Evolutionary conservation across 345 rosid genomes (phyloP), one percentile per base, ranked within the genome.

Genomic region (Excoecaria cochinchinensis): DNA sequence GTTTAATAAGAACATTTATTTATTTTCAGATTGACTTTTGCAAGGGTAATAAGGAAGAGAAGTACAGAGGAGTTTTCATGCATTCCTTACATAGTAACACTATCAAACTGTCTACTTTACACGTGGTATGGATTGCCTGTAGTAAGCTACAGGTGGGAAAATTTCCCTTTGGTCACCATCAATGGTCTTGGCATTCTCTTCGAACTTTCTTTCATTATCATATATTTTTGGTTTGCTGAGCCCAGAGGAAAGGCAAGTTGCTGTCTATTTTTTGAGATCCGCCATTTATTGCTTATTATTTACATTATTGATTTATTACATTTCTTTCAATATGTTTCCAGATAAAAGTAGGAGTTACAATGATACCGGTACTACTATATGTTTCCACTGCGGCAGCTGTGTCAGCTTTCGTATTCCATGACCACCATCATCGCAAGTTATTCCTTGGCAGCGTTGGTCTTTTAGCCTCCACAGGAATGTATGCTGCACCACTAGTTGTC

Each of bases 121-220:
- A 90, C 91, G 62, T 91, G 97, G 97, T 95, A 95, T 46, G 99
- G 93, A 25, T 66, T 89, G 78, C 99, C 99, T 0, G 66, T 91
- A 11, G 97, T 92, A 42, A 95, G 97, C 88, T 67, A 78, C 85
- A 75, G 62, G 74, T 92, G 94, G 98, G 97, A 92, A 72, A 92
- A 95, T 76, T 85, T 91, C 68, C 90, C 90, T 2, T 78, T 92
- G 17, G 85, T 86, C 73, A 90, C 97, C 71, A 85, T 90, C 82
- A 92, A 95, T 25, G 94, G 92, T 47, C 53, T 89, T 2, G 99
- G 99, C 74, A 85, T 90, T 70, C 42, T 95, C 77, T 83, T 91
- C 16, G 90, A 95, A 89, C 16, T 82, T 50, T 81, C 87, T 72
- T 95, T 92, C 88, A 78, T 91, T 72, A 10, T 83, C 78, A 82